Conservation (phyloP, 1,139 yeast genomes). For the Taphrina betulina region DNA sequence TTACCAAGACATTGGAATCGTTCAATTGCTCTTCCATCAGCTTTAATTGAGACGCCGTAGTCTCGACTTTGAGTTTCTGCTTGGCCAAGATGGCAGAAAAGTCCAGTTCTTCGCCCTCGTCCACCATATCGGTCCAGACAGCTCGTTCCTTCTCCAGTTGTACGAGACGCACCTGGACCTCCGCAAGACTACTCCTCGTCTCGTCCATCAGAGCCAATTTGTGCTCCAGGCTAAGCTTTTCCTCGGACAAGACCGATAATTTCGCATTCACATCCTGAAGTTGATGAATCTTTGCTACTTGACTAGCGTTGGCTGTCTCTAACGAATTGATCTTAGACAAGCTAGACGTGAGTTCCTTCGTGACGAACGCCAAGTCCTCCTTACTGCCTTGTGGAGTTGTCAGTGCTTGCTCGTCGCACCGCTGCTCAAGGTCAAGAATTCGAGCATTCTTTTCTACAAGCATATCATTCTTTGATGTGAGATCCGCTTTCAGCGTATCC, state of each 20-base stretch:
- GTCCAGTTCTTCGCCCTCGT: slow-evolving; percentile 42
- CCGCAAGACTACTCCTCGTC: slow-evolving; percentile 52
- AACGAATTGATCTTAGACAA: slow-evolving; percentile 57
- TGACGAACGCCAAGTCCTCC: slow-evolving; percentile 48
- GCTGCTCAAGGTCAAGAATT: slow-evolving; percentile 44
- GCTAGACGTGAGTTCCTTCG: slow-evolving; percentile 58
- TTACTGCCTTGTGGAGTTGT: slow-evolving; percentile 41
- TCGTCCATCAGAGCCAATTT: slow-evolving; percentile 50
- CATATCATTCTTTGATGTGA: slow-evolving; percentile 23
- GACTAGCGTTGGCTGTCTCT: slow-evolving; percentile 54
- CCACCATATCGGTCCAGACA: slow-evolving; percentile 45
- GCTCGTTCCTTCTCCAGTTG: slow-evolving; percentile 51
- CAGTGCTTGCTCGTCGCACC: slow-evolving; percentile 46
- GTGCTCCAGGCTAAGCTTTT: slow-evolving; percentile 49
- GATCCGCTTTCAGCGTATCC: slow-evolving; percentile 34
- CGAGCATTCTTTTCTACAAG: slow-evolving; percentile 31
- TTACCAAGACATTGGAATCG: slow-evolving; percentile 36
- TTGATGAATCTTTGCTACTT: slow-evolving; percentile 51
- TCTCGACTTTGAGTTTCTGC: slow-evolving; percentile 42
- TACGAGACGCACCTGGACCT: slow-evolving; percentile 55
- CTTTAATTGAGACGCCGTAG: slow-evolving; percentile 44
- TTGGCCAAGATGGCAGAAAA: slow-evolving; percentile 44
- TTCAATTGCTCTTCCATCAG: slow-evolving; percentile 41
- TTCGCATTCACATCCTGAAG: slow-evolving; percentile 50
- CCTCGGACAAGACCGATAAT: slow-evolving; percentile 56